Evolutionary conservation across 2,329 filamentous ascomycete species (phyloP), one percentile per base, ranked within the genome.

Genomic region (Fusarium torulosum): DNA sequence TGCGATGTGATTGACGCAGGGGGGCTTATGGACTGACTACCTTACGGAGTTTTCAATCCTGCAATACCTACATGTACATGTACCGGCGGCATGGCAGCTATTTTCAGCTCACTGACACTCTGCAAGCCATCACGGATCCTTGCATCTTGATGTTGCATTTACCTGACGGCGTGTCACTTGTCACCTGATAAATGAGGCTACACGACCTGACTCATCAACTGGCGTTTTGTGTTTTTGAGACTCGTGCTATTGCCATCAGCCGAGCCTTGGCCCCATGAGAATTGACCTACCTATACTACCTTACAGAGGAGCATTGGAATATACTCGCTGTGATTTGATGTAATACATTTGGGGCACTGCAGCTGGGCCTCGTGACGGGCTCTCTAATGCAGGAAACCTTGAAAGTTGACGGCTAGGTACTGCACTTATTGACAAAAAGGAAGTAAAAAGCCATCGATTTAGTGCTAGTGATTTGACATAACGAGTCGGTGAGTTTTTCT

Each of bases 121-220:
- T 67, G 64, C 64, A 65, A 67, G 64, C 59, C 65, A 60, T 67
- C 38, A 31, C 35, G 44, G 60, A 64, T 43, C 59, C 47, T 52
- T 50, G 59, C 53, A 45, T 55, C 46, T 58, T 20, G 25, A 54
- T 58, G 53, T 37, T 23, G 20, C 53, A 54, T 57, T 46, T 50
- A 13, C 21, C 63, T 29, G 13, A 33, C 29, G 46, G 52, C 41
- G 53, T 53, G 41, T 50, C 49, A 72, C 65, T 63, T 67, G 61
- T 57, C 59, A 60, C 41, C 44, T 53, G 52, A 57, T 42, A 40
- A 15, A 57, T 49, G 65, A 49, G 44, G 62, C 53, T 63, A 41
- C 58, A 66, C 50, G 29, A 29, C 44, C n/a, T 33, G 46, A 25
- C 5, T 27, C 14, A n/a, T 61, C 57, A 45, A 44, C 42, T 45